Base-by-base conservation (phyloP, 2,329 filamentous ascomycete genomes). In the Sclerotinia borealis region DNA sequence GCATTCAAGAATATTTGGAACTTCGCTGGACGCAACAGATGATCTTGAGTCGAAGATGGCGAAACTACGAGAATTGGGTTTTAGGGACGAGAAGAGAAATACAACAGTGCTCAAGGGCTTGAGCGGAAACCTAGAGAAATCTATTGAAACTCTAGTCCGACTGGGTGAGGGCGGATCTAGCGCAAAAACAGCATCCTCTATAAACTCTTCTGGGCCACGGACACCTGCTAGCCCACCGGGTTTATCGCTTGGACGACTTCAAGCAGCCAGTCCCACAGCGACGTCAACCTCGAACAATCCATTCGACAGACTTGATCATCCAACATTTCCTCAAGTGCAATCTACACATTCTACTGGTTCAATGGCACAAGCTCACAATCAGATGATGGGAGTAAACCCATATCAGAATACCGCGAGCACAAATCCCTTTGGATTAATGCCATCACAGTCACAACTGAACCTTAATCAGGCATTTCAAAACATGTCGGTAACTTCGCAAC, bases 41-140 rank as follows among this genome's bases (percentile, higher is more conserved):
- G 86, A 87, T 64, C 82, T 87, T 61, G 91, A 96, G 49, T 81
- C 83, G 56, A 98, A 98, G 75, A 77, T 98, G 74, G 80, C 81
- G 3, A 87, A 85, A 59, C 78, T 99, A 63, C 85, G 87, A 62
- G 92, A 97, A 63, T 96, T 98, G 92, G 95, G 95, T 0, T 99
- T 99, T 71, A 80, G 79, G 4, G 92, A 99, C 73, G 86, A 89
- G 48, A 90, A 89, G 70, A 85, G 90, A 64, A 98, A 97, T 72
- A 81, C 85, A 5, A 86, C 89, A 59, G 86, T 97, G 31, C 78
- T 99, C 22, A 93, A 92, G 73, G 89, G 90, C 3, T 82, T 96
- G 36, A 87, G 89, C 72, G 93, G 93, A 4, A 93, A 95, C 72
- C 74, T 99, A 64, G 92, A 97, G 69, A 89, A 86, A 75, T 87